Base-by-base conservation (phyloP, 257 asterid genomes). In the Petrea volubilis region DNA sequence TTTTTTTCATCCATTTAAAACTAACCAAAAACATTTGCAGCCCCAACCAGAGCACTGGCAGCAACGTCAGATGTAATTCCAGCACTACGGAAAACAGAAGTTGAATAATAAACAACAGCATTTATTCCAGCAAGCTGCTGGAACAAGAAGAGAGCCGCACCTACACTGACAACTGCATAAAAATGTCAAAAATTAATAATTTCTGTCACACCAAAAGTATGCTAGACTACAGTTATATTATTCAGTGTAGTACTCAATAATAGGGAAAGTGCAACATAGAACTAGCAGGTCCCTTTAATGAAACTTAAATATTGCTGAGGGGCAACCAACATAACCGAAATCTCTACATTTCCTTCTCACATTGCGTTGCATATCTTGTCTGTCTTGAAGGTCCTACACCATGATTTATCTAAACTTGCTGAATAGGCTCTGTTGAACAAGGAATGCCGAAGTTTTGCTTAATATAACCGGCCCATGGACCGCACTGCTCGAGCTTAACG, bases 81-180 rank as follows among this genome's bases (percentile, higher is more conserved):
- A 77, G 95, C 97, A 75, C 90, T 87, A 11, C 96, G 96, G 86
- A 94, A 94, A 40, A 94, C 97, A 1, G 98, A 78, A 31, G 98
- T 94, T 55, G 98, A 94, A 72, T 91, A 94, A 63, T 94, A 94
- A 66, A 94, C 91, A 31, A 94, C 93, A 2, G 97, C 95, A 75
- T 94, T 94, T 76, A 94, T 91, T 78, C 98, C 98, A 50, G 97
- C 94, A 41, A 94, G 87, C 82, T 94, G 98, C 88, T 91, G 98
- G 69, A 94, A 75, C 75, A 89, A 76, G 84, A 89, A 94, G 76
- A 94, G 84, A 71, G 93, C 87, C 51, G 93, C 96, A 70, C 98
- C 98, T 44, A 91, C 93, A 85, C 96, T 86, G 64, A 94, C 97
- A 81, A 87, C 98, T 94, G 96, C 85, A 86, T 52, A 60, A 9